A percentile compares a stretch with the other conserved stretches of the same genome.
Evolutionary conservation across 2,329 filamentous ascomycete genomes (phyloP).

Genomic region (Cladosporium sp.): DNA sequence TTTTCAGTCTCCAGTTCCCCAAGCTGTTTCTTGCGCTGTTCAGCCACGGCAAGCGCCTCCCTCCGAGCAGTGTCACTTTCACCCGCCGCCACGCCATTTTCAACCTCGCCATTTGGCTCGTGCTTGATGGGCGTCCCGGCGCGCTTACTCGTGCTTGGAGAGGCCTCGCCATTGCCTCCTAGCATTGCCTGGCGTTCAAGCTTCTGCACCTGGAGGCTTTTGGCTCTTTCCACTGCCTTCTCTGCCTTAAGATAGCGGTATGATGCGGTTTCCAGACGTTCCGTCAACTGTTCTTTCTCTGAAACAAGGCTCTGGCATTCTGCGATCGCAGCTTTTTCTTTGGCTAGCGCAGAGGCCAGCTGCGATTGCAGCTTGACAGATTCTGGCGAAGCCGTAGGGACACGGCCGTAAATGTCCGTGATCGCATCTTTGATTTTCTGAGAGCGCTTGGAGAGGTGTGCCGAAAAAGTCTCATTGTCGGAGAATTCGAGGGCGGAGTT

Average conservation of each 20-base stretch:
- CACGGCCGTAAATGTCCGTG: conserved; percentile 56
- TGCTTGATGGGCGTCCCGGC: conserved; percentile 15
- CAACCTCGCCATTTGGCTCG: conserved; percentile 46
- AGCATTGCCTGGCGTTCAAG: conserved; percentile 82
- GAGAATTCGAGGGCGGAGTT: conserved; percentile 49
- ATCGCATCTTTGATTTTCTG: conserved; percentile 70
- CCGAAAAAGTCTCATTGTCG: conserved; percentile 60
- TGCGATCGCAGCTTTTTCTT: conserved; percentile 73
- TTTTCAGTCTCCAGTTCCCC: conserved; percentile 73
- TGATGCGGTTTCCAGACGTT: conserved; percentile 81
- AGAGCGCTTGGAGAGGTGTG: conserved; percentile 70
- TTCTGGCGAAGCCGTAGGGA: conserved; percentile 55
- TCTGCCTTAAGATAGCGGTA: conserved; percentile 91
- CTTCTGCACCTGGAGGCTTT: conserved; percentile 84
- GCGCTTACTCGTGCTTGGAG: conserved; percentile 9
- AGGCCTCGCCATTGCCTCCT: conserved; percentile 47
- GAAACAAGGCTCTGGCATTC: conserved; percentile 68
- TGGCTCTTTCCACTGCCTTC: conserved; percentile 83
- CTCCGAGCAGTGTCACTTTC: conserved; percentile 71
- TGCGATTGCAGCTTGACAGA: conserved; percentile 66
- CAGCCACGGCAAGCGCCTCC: conserved; percentile 67
- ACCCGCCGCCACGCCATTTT: conserved; percentile 51
- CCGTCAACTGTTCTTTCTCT: conserved; percentile 79
- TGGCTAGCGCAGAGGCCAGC: conserved; percentile 67
- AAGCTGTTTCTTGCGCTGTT: conserved; percentile 83